Evolutionary conservation across 2,329 filamentous ascomycete genomes (phyloP).

Genomic region (Dothidotthia symphoricarpi): DNA sequence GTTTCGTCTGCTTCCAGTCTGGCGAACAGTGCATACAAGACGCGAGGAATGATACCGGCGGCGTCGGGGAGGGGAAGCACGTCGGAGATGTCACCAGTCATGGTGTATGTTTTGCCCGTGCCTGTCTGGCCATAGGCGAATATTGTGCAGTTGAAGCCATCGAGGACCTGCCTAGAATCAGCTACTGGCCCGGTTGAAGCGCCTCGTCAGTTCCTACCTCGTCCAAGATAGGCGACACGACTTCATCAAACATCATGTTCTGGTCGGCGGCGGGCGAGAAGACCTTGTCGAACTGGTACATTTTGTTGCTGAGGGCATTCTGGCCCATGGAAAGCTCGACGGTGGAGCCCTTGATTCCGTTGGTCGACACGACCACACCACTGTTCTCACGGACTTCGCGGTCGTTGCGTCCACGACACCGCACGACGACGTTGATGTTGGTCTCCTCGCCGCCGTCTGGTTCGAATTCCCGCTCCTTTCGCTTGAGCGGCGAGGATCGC

Average conservation of each 20-base stretch:
- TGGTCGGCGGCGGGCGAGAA: constrained; percentile 95
- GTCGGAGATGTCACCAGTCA: constrained; percentile 96
- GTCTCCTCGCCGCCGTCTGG: constrained; percentile 70
- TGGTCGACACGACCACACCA: constrained; percentile 83
- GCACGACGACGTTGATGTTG: constrained; percentile 96
- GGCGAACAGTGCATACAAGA: constrained; percentile 80
- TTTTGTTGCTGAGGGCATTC: constrained; percentile 90
- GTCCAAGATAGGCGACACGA: constrained; percentile 86
- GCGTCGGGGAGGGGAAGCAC: constrained; percentile 85
- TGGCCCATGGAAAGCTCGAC: constrained; percentile 91
- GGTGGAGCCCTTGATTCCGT: constrained; percentile 80
- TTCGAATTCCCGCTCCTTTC: constrained; percentile 85
- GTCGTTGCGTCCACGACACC: constrained; percentile 88
- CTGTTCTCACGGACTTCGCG: constrained; percentile 93
- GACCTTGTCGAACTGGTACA: constrained; percentile 94
- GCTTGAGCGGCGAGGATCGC: constrained; percentile 62
- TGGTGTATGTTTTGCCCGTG: constrained; percentile 98
- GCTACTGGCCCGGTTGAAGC: neutral
- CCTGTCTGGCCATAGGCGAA: constrained; percentile 98
- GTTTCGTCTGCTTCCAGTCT: constrained; percentile 73
- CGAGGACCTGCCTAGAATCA: constrained; percentile 66
- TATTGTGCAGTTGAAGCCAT: constrained; percentile 96
- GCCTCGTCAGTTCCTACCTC: constrained; percentile 59
- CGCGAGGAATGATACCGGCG: constrained; percentile 92
- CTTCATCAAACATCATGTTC: constrained; percentile 90